Conservation (phyloP, 306 rosid species). For the Trifolium fragiferum region DNA sequence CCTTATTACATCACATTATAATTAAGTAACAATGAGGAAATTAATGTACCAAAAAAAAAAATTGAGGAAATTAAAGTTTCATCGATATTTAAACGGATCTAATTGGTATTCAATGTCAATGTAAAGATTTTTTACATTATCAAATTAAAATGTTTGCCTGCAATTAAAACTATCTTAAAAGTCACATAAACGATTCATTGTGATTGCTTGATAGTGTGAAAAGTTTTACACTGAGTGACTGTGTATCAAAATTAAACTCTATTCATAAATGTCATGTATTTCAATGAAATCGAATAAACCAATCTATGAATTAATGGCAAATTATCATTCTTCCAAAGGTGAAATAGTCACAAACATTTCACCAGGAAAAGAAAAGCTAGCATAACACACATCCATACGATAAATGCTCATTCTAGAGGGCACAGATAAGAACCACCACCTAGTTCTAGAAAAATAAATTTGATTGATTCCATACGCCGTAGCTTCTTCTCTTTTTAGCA, state of each 20-base stretch:
- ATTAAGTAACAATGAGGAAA: slow-evolving; percentile 1
- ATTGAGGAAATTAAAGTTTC: slow-evolving; percentile 29
- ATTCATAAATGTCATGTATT: neutral
- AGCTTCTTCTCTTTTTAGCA: slow-evolving; percentile 34
- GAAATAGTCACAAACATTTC: slow-evolving; percentile 33
- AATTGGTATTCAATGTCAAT: neutral
- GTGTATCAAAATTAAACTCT: neutral
- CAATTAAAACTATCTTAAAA: neutral
- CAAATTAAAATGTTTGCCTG: neutral
- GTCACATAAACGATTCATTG: neutral
- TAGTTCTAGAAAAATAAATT: slow-evolving; percentile 22
- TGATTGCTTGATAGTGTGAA: neutral
- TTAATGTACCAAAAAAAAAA: too few relatives aligned
- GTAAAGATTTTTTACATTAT: neutral
- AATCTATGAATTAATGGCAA: slow-evolving; percentile 16
- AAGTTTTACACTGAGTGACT: neutral
- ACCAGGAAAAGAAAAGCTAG: slow-evolving; percentile 36
- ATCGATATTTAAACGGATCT: slow-evolving; percentile 1
- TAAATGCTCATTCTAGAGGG: slow-evolving; percentile 28
- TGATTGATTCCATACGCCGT: slow-evolving; percentile 31
- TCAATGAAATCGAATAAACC: slow-evolving; percentile 31
- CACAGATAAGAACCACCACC: slow-evolving; percentile 23
- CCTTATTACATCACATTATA: neutral
- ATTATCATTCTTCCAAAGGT: slow-evolving; percentile 14
- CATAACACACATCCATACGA: slow-evolving; percentile 19